phyloP scores from a whole-genome alignment of 2,329 filamentous ascomycete species.

The Pseudocercospora macadamiae region DNA sequence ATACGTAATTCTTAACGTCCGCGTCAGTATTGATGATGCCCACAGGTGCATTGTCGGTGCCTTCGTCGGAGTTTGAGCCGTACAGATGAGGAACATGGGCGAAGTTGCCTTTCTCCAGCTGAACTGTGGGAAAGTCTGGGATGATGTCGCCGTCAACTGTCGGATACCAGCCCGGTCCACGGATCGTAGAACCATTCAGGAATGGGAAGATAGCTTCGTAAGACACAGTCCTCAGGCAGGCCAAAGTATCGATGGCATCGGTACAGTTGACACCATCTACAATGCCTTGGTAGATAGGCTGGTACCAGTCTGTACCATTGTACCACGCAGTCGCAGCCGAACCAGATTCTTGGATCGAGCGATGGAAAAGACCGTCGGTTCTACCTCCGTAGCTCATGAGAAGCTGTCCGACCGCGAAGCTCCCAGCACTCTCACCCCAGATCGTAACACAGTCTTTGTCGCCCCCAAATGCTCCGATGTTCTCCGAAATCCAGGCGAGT shows the following conservation, averaged over 20 bases:
- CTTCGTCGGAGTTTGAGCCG: constrained; percentile 69
- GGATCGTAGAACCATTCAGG: constrained; percentile 30
- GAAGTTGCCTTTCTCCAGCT: constrained; percentile 62
- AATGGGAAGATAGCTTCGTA: constrained; percentile 29
- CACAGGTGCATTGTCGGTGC: constrained; percentile 59
- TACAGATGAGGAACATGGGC: constrained; percentile 62
- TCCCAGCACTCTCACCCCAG: constrained; percentile 43
- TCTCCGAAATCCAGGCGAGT: constrained; percentile 48
- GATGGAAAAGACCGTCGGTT: constrained; percentile 52
- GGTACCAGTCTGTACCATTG: constrained; percentile 37
- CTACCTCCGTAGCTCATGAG: constrained; percentile 51
- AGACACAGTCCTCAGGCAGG: constrained; percentile 62
- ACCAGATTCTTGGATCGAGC: constrained; percentile 50
- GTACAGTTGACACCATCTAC: constrained; percentile 42
- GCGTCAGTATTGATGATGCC: constrained; percentile 55
- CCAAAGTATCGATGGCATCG: constrained; percentile 31
- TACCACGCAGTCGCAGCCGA: constrained; percentile 28
- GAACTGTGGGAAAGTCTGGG: constrained; percentile 54
- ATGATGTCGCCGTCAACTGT: constrained; percentile 61
- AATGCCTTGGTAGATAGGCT: constrained; percentile 66
- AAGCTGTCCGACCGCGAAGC: constrained; percentile 47
- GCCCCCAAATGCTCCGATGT: constrained; percentile 38
- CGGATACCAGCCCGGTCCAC: constrained; percentile 42
- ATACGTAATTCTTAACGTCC: constrained; percentile 22
- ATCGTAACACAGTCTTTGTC: constrained; percentile 23